A percentile compares a stretch with the other conserved stretches of the same genome.
Conservation (phyloP, 2,329 filamentous ascomycete species). For the Thelonectria olida region DNA sequence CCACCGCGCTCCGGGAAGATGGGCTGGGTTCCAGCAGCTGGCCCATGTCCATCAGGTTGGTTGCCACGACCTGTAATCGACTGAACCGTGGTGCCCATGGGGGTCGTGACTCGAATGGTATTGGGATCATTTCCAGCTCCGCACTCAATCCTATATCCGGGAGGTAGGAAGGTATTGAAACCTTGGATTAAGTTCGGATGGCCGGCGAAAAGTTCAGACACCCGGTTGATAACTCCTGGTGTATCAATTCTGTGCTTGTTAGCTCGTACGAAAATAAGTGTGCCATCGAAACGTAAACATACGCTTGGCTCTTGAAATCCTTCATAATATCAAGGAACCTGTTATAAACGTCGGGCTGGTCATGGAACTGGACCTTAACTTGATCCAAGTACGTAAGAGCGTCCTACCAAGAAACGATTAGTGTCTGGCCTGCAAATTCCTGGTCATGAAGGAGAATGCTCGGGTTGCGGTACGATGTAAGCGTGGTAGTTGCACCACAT, state of each 20-base stretch:
- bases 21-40: slow-evolving; percentile 49
- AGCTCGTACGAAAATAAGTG: slow-evolving; percentile 27
- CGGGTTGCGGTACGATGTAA: slow-evolving; percentile 37
- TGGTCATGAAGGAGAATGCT: background rate
- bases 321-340: slow-evolving; percentile 99
- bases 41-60: slow-evolving; percentile 55
- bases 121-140: slow-evolving; percentile 94
- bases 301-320: slow-evolving; percentile 98
- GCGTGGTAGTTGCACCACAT: slow-evolving; percentile 34
- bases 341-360: slow-evolving; percentile 97
- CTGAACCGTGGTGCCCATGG: slow-evolving; percentile 95
- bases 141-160: slow-evolving; percentile 96
- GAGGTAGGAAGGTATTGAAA: slow-evolving; percentile 97
- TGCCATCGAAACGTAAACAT: slow-evolving; percentile 50
- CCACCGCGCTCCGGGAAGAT: slow-evolving; percentile 58
- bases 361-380: slow-evolving; percentile 97
- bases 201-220: slow-evolving; percentile 94
- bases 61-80: slow-evolving; percentile 73
- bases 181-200: slow-evolving; percentile 96
- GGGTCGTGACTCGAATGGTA: slow-evolving; percentile 94
- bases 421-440: background rate
- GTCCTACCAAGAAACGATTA: slow-evolving; percentile 51
- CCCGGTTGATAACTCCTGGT: slow-evolving; percentile 94
- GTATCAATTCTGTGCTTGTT: slow-evolving; percentile 80
- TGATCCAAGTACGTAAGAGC: slow-evolving; percentile 97